Conservation (phyloP, 1,284 basidiomycete species). For the Fomitopsis pinicola region DNA sequence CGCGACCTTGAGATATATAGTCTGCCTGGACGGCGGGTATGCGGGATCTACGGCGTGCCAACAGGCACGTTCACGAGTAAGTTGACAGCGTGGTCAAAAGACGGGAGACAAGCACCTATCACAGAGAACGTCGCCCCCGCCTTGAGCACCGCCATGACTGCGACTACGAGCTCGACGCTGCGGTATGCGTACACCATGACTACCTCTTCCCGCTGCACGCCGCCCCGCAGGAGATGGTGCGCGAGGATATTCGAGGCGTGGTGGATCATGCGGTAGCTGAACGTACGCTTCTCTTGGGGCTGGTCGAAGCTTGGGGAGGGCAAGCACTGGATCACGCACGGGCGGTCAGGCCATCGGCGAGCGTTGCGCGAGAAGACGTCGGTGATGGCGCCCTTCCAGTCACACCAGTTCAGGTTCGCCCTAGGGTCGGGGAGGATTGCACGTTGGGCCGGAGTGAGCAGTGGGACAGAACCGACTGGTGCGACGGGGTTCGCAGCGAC, state of each 20-base stretch:
- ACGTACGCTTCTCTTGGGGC: conserved; percentile 56
- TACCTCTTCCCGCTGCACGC: conserved; percentile 91
- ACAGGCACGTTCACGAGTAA: background rate
- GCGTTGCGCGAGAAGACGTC: conserved; percentile 90
- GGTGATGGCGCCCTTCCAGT: conserved; percentile 94
- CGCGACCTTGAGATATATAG: conserved; percentile 93
- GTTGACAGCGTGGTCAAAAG: background rate
- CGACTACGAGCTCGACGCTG: conserved; percentile 95
- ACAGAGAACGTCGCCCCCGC: conserved; percentile 98
- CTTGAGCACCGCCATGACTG: conserved; percentile 96
- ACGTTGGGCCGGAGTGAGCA: conserved; percentile 76
- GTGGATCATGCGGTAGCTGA: conserved; percentile 82
- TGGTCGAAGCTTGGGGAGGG: conserved; percentile 37
- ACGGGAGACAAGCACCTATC: conserved; percentile 61
- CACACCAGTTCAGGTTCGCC: conserved; percentile 94
- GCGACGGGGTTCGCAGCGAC: conserved; percentile 60
- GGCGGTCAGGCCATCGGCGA: conserved; percentile 66
- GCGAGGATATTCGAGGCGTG: conserved; percentile 88
- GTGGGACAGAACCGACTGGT: conserved; percentile 71
- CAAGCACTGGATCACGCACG: conserved; percentile 82
- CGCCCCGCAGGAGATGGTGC: conserved; percentile 84
- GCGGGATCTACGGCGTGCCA: conserved; percentile 72
- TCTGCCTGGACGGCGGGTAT: conserved; percentile 93
- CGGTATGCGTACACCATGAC: conserved; percentile 99
- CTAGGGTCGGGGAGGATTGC: conserved; percentile 80